phyloP scores from a whole-genome alignment of 2,329 filamentous ascomycete species.

The Paraconiothyrium sp. region DNA sequence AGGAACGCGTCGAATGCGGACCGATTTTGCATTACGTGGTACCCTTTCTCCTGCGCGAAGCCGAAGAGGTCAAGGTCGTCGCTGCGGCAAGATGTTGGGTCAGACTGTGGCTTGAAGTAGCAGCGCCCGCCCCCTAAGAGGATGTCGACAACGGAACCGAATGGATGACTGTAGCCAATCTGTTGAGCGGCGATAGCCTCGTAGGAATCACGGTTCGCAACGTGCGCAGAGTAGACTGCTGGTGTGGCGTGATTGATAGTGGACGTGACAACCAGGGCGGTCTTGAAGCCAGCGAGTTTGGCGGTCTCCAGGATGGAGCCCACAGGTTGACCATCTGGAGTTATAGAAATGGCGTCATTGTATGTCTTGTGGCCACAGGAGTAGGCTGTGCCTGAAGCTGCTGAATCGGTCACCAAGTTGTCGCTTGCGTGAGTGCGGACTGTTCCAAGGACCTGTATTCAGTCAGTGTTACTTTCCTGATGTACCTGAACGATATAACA shows the following conservation, averaged over 20 bases:
- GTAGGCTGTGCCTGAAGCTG: constrained; percentile 53
- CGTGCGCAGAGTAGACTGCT: constrained; percentile 49
- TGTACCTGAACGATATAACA: not conserved
- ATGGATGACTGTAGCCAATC: constrained; percentile 52
- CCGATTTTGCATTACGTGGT: constrained; percentile 50
- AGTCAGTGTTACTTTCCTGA: not conserved
- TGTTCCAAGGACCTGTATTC: constrained; percentile 31
- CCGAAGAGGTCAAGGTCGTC: constrained; percentile 51
- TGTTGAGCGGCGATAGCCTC: constrained; percentile 52
- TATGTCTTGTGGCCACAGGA: constrained; percentile 53
- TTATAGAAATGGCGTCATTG: constrained; percentile 51
- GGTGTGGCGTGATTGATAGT: constrained; percentile 51
- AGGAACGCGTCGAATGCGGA: constrained; percentile 46
- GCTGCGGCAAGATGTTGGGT: constrained; percentile 48
- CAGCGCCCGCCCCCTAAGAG: constrained; percentile 54
- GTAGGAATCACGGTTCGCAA: constrained; percentile 45
- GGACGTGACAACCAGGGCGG: constrained; percentile 55
- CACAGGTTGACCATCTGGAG: constrained; percentile 45
- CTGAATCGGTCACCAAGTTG: constrained; percentile 55
- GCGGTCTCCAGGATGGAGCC: constrained; percentile 55
- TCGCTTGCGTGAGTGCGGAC: constrained; percentile 36
- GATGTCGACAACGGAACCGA: constrained; percentile 52
- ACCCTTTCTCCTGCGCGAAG: constrained; percentile 48
- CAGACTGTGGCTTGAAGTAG: constrained; percentile 53
- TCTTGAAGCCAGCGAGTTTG: constrained; percentile 52